Evolutionary conservation across 1,284 basidiomycete genomes (phyloP).

Genomic region (Cryptococcus jaspeensis): DNA sequence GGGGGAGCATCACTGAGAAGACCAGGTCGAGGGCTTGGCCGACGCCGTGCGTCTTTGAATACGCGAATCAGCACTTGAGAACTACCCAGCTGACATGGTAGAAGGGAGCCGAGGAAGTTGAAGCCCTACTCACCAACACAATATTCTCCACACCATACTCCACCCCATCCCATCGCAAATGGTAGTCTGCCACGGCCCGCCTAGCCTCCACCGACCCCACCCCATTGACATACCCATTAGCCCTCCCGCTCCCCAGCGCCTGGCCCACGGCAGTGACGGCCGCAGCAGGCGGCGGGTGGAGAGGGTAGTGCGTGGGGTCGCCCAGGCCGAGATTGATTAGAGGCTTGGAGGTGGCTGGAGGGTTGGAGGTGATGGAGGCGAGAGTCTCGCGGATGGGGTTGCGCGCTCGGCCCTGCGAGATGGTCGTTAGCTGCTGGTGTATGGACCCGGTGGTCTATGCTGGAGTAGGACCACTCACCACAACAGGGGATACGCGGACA

Average conservation of each 20-base stretch:
- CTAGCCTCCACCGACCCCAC: slow-evolving; percentile 40
- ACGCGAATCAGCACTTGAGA: neutral
- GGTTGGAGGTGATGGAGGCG: slow-evolving; percentile 29
- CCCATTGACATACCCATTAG: slow-evolving; percentile 46
- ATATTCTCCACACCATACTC: slow-evolving; percentile 32
- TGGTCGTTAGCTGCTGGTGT: neutral
- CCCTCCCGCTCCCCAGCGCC: slow-evolving; percentile 26
- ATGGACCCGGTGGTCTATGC: neutral
- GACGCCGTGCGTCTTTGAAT: slow-evolving; percentile 38
- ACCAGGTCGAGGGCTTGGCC: slow-evolving; percentile 39
- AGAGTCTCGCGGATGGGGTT: slow-evolving; percentile 42
- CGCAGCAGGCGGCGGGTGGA: slow-evolving; percentile 41
- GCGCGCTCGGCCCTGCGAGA: slow-evolving; percentile 24
- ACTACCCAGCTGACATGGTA: too few relatives aligned
- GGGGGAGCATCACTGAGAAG: slow-evolving; percentile 41
- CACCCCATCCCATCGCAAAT: slow-evolving; percentile 41
- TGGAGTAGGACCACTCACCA: slow-evolving; percentile 20
- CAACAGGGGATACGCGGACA: slow-evolving; percentile 32
- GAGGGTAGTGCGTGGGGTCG: slow-evolving; percentile 46
- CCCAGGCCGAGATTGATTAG: slow-evolving; percentile 51
- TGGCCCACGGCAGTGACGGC: slow-evolving; percentile 36
- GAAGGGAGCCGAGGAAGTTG: too few relatives aligned
- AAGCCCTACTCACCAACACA: slow-evolving; percentile 38
- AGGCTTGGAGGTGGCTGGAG: slow-evolving; percentile 30
- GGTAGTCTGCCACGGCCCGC: slow-evolving; percentile 47